A percentile compares a stretch with the other conserved stretches of the same genome.
Conservation (phyloP, 2,329 filamentous ascomycete species). For the Esteya vermicola region DNA sequence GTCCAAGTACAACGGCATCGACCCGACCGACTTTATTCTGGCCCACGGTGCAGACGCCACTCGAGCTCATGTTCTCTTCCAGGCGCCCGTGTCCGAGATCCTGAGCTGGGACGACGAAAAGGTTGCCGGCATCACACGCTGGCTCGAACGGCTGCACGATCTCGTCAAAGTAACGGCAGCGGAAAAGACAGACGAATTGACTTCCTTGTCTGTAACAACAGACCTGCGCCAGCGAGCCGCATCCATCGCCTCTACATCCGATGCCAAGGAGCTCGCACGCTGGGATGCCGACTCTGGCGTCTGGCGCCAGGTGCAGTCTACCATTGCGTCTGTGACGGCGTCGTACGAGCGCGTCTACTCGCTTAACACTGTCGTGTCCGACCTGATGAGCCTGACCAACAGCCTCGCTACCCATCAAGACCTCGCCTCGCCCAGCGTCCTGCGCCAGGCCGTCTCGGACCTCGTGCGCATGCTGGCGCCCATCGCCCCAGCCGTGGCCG, state of each 20-base stretch:
- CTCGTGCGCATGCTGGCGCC: slow-evolving; percentile 65
- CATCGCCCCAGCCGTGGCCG: slow-evolving; percentile 64
- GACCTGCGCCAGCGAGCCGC: slow-evolving; percentile 1
- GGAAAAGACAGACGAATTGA: background rate
- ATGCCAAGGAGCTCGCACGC: slow-evolving; percentile 17
- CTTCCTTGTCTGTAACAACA: background rate
- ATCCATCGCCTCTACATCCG: slow-evolving; percentile 8
- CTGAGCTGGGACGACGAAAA: slow-evolving; percentile 80
- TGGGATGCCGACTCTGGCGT: slow-evolving; percentile 36
- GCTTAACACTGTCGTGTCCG: slow-evolving; percentile 71
- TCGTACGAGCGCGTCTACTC: slow-evolving; percentile 60
- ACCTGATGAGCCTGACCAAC: slow-evolving; percentile 73
- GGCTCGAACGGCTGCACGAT: slow-evolving; percentile 56
- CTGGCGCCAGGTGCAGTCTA: slow-evolving; percentile 53
- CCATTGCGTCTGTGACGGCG: slow-evolving; percentile 50
- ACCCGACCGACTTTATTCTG: slow-evolving; percentile 57
- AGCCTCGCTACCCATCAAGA: slow-evolving; percentile 31
- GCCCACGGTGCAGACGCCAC: slow-evolving; percentile 74
- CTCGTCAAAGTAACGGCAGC: slow-evolving; percentile 25
- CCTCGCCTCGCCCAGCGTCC: slow-evolving; percentile 25
- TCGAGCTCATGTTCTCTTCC: slow-evolving; percentile 76
- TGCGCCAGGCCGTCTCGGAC: slow-evolving; percentile 32
- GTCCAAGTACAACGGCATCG: slow-evolving; percentile 84
- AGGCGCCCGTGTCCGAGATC: slow-evolving; percentile 69
- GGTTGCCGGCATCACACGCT: slow-evolving; percentile 68